These are phyloP conservation scores for Mucor irregularis DNA, from an alignment of 371 early-diverging fungal genomes.

Conservation along the genomic window DNA sequence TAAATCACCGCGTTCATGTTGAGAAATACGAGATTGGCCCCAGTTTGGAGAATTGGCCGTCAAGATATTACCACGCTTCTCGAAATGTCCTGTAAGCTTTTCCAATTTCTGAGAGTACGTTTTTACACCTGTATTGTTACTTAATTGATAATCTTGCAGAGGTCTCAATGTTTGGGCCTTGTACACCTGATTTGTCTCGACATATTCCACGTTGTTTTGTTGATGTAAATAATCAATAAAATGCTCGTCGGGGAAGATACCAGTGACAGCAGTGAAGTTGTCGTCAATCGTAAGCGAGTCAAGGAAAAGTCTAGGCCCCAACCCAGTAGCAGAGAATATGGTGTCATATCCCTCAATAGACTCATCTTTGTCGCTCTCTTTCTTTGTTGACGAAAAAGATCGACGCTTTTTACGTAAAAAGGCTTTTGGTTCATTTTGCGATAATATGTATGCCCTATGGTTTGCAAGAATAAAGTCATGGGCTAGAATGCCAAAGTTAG, in stretches of 20 bases:
- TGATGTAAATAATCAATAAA: slow-evolving; percentile 31
- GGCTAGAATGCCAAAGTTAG: neutral
- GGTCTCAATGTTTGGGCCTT: slow-evolving; percentile 17
- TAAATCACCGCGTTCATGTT: slow-evolving; percentile 31
- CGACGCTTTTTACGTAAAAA: neutral
- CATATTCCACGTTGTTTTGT: slow-evolving; percentile 44
- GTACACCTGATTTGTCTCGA: slow-evolving; percentile 50
- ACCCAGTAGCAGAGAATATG: neutral
- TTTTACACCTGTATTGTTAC: neutral
- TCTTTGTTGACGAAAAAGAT: neutral
- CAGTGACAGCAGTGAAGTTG: slow-evolving; percentile 9
- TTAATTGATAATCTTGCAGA: neutral
- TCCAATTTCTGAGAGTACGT: neutral
- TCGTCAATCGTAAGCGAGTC: neutral
- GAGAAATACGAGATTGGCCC: slow-evolving; percentile 58
- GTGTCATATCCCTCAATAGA: neutral
- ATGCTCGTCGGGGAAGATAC: slow-evolving; percentile 10
- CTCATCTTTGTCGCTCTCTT: neutral
- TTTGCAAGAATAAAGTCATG: slow-evolving; percentile 5
- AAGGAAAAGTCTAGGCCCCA: neutral
- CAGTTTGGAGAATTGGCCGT: slow-evolving; percentile 39
- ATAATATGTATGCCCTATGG: neutral
- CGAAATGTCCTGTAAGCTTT: neutral
- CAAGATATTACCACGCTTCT: neutral
- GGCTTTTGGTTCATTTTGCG: neutral